A percentile compares a stretch with the other conserved stretches of the same genome.
phyloP scores from a whole-genome alignment of 179 eudicot genomes.

The Camellia oleifera region DNA sequence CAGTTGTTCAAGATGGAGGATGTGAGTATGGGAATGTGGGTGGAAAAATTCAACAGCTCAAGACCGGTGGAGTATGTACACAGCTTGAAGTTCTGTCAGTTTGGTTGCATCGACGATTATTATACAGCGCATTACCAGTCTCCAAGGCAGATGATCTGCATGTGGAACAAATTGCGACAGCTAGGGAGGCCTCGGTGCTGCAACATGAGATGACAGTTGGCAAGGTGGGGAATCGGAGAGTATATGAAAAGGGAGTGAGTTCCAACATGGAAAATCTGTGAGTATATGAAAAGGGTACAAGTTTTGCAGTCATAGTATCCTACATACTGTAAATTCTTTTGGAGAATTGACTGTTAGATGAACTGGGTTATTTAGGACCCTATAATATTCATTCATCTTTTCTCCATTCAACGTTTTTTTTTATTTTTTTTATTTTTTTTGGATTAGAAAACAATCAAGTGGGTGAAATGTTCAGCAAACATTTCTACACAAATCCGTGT shows the following conservation, averaged over 20 bases:
- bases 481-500: not conserved
- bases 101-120: slow-evolving; percentile 72
- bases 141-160: slow-evolving; percentile 80
- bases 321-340: not conserved
- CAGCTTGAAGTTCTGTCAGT: slow-evolving; percentile 65
- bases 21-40: slow-evolving; percentile 98
- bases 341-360: not conserved
- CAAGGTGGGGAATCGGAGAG: not conserved
- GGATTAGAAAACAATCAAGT: not conserved
- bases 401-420: no score
- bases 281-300: not conserved
- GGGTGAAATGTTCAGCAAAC: slow-evolving; percentile 3
- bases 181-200: slow-evolving; percentile 63
- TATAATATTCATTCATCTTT: slow-evolving; percentile 9
- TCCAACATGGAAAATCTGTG: not conserved
- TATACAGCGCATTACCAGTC: slow-evolving; percentile 89
- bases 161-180: slow-evolving; percentile 66
- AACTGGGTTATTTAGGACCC: slow-evolving; percentile 2
- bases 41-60: slow-evolving; percentile 69
- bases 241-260: slow-evolving; percentile 1
- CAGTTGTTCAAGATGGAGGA: slow-evolving; percentile 98
- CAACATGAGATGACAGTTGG: slow-evolving; percentile 53
- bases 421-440: not conserved
- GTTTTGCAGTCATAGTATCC: not conserved
- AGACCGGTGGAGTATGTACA: slow-evolving; percentile 63